Percentiles rank a stretch among this genome's conserved stretches.
Conservation (phyloP, 805 yeast species). For the Kodamaea kakaduensis region DNA sequence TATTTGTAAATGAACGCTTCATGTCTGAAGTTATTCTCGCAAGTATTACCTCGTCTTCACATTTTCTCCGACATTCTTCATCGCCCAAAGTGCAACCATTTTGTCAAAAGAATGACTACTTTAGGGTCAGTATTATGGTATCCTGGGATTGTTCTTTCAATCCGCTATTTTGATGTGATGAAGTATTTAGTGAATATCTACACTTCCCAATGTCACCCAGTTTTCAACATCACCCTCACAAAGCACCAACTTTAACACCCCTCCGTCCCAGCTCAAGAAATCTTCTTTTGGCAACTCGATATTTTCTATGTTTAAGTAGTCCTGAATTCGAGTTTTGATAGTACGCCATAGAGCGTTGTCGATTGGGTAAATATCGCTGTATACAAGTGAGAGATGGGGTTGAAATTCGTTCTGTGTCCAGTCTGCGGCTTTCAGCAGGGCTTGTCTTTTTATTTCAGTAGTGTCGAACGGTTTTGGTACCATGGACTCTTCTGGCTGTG, state of each 20-base stretch:
- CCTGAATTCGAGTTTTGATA: slow-evolving; percentile 61
- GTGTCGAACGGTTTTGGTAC: slow-evolving; percentile 27
- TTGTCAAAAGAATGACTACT: no score
- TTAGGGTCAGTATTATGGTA: no score
- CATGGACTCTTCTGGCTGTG: slow-evolving; percentile 4
- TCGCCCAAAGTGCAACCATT: no score
- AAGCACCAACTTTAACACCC: slow-evolving; percentile 60
- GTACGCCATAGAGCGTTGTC: slow-evolving; percentile 63
- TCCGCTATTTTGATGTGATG: no score
- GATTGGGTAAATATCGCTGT: slow-evolving; percentile 61
- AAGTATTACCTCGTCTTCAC: no score
- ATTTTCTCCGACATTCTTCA: no score
- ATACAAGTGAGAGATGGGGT: slow-evolving; percentile 72
- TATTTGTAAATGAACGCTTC: no score
- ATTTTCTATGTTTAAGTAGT: slow-evolving; percentile 51
- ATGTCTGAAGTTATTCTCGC: no score
- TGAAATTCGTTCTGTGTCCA: slow-evolving; percentile 59
- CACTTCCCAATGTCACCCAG: slow-evolving; percentile 63
- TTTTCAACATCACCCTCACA: slow-evolving; percentile 70
- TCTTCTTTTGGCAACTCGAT: slow-evolving; percentile 35
- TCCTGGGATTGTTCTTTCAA: no score
- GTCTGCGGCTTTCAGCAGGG: slow-evolving; percentile 45
- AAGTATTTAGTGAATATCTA: slow-evolving; percentile 35
- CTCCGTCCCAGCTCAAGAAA: slow-evolving; percentile 60
- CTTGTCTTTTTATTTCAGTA: slow-evolving; percentile 31